phyloP scores from a whole-genome alignment of 305 asterid species.

The Solanum hybrid region DNA sequence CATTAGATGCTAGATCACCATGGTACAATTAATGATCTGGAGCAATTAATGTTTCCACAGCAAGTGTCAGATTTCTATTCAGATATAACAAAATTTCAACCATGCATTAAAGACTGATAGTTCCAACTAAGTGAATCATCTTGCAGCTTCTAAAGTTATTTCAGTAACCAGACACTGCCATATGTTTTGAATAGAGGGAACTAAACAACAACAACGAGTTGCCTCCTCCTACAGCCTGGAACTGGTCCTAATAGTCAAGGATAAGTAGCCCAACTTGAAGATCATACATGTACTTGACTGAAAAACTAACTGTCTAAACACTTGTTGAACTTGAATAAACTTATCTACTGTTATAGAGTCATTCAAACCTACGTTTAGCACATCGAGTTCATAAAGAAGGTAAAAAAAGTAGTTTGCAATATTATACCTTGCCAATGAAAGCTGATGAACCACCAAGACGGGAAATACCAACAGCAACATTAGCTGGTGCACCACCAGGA shows the following conservation, averaged over 20 bases:
- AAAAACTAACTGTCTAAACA: not conserved
- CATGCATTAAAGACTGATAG: not conserved
- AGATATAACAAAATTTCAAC: not conserved
- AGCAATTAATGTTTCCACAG: not conserved
- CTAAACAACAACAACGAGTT: not conserved
- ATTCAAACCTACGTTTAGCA: not conserved
- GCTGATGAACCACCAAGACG: constrained; percentile 96
- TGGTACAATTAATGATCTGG: not conserved
- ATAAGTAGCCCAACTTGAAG: not conserved
- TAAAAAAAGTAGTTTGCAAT: not conserved
- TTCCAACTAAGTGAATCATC: not conserved
- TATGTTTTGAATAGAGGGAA: not conserved
- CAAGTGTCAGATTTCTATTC: not conserved
- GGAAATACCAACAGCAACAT: constrained; percentile 96
- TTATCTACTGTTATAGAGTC: not conserved
- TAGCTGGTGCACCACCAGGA: constrained; percentile 98
- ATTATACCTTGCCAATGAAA: constrained; percentile 80
- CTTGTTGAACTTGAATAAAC: not conserved
- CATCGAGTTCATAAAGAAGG: not conserved
- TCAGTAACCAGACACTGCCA: not conserved
- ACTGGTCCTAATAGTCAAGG: not conserved
- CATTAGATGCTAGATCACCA: not conserved
- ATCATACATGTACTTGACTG: not conserved
- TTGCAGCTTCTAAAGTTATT: not conserved
- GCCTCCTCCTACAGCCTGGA: not conserved